Conservation (phyloP, 306 rosid species). For the Senna tora region DNA sequence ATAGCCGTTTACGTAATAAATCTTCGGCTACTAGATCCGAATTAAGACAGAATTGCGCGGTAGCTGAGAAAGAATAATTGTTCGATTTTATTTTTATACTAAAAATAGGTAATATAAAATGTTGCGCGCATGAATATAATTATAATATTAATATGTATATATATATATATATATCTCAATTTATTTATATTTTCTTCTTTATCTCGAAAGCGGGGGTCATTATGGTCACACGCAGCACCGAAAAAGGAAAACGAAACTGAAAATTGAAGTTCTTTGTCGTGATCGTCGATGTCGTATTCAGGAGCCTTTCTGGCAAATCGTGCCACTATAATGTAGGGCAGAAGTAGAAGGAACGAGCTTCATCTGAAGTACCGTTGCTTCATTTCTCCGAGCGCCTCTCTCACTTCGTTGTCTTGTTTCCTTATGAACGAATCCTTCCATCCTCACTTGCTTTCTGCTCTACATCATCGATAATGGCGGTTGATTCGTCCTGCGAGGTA, state of each 20-base stretch:
- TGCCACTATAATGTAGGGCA: constrained; percentile 35
- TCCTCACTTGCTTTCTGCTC: background rate
- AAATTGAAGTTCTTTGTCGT: constrained; percentile 42
- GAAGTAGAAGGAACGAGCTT: no score
- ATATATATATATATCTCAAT: background rate
- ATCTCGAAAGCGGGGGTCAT: constrained; percentile 36
- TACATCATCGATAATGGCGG: constrained; percentile 45
- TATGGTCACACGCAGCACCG: constrained; percentile 40
- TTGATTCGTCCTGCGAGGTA: constrained; percentile 54
- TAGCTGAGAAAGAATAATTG: background rate
- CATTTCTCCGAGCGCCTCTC: constrained; percentile 7
- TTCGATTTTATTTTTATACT: background rate
- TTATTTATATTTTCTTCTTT: background rate
- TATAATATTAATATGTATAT: no score
- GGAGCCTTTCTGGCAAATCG: constrained; percentile 45
- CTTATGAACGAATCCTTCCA: constrained; percentile 23
- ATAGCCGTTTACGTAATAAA: background rate
- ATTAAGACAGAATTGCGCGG: background rate
- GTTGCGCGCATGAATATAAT: background rate
- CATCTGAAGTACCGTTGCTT: constrained; percentile 45
- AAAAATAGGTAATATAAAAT: background rate
- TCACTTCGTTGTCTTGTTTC: constrained; percentile 35
- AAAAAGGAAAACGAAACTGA: background rate
- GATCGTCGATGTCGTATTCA: constrained; percentile 40
- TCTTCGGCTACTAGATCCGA: background rate